phyloP scores from a whole-genome alignment of 2,329 filamentous ascomycete species.

The Fusarium sp. region DNA sequence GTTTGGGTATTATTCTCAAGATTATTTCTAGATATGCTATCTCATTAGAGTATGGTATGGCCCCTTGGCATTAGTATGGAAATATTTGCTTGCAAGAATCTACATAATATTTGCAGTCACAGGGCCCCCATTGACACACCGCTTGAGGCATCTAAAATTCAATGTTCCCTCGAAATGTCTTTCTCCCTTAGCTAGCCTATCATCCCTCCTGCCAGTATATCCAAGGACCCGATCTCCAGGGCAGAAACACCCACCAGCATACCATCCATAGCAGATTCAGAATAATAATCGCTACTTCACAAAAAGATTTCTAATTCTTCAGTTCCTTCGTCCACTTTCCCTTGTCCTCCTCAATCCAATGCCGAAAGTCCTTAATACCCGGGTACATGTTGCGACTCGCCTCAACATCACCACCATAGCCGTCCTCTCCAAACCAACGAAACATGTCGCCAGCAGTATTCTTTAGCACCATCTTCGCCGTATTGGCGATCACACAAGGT shows the following conservation, averaged over 20 bases:
- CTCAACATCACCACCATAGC: slow-evolving; percentile 29
- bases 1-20: not conserved
- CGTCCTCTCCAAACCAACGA: slow-evolving; percentile 28
- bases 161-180: not conserved
- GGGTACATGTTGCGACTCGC: slow-evolving; percentile 11
- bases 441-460: slow-evolving; percentile 28
- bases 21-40: not conserved
- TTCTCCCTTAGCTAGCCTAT: not conserved
- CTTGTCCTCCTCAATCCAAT: slow-evolving; percentile 18
- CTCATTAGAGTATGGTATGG: not conserved
- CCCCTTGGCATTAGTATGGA: not conserved
- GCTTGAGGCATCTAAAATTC: not conserved
- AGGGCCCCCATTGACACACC: not conserved
- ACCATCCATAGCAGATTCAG: not conserved
- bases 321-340: not conserved
- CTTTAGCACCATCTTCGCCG: slow-evolving; percentile 25
- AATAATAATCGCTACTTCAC: not conserved
- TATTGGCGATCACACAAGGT: slow-evolving; percentile 18
- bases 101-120: not conserved
- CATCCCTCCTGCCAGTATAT: not conserved
- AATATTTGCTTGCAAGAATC: not conserved
- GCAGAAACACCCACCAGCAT: no score
- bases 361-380: slow-evolving; percentile 14
- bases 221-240: not conserved
- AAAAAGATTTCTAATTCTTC: not conserved